Percentiles rank a stretch among this genome's conserved stretches.
Evolutionary conservation across 2,329 filamentous ascomycete species (phyloP).

Genomic region (Drechslerella coelobrocha): DNA sequence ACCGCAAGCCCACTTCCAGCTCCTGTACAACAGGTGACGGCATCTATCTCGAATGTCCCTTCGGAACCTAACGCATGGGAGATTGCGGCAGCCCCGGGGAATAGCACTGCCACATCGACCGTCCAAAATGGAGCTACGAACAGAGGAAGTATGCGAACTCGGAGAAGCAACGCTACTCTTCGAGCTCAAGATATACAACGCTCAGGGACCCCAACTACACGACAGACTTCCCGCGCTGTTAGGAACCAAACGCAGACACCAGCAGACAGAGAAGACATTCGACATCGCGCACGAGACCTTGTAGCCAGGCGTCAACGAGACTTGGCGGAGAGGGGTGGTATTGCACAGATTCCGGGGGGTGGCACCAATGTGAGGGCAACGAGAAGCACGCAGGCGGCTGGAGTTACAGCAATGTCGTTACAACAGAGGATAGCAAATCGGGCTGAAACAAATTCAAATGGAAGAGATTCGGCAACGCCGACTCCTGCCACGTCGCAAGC

Average conservation of each 20-base stretch:
- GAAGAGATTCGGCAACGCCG: constrained; percentile 30
- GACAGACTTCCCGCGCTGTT: constrained; percentile 7
- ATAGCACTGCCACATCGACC: constrained; percentile 12
- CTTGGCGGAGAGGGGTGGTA: constrained; percentile 5
- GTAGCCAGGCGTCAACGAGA: constrained; percentile 21
- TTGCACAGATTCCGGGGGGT: background rate
- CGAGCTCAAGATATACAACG: constrained; percentile 31
- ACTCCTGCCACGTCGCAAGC: constrained; percentile 13
- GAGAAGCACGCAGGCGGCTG: constrained; percentile 3
- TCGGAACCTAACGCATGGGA: constrained; percentile 28
- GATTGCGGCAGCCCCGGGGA: background rate
- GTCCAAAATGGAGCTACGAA: constrained; percentile 17
- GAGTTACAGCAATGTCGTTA: constrained; percentile 10
- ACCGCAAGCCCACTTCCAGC: constrained; percentile 5
- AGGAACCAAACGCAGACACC: constrained; percentile 17
- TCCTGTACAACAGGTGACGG: constrained; percentile 12
- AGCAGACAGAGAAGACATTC: constrained; percentile 23
- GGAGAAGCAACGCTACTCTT: constrained; percentile 43
- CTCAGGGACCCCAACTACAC: constrained; percentile 33
- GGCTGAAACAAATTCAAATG: constrained; percentile 2
- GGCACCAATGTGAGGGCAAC: constrained; percentile 3
- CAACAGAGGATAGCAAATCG: constrained; percentile 22
- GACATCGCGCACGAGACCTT: constrained; percentile 29
- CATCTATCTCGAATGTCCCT: constrained; percentile 17
- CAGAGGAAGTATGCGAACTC: constrained; percentile 34